Conservation (phyloP, 148 eudicot genomes). For the Suaeda aralocaspica region DNA sequence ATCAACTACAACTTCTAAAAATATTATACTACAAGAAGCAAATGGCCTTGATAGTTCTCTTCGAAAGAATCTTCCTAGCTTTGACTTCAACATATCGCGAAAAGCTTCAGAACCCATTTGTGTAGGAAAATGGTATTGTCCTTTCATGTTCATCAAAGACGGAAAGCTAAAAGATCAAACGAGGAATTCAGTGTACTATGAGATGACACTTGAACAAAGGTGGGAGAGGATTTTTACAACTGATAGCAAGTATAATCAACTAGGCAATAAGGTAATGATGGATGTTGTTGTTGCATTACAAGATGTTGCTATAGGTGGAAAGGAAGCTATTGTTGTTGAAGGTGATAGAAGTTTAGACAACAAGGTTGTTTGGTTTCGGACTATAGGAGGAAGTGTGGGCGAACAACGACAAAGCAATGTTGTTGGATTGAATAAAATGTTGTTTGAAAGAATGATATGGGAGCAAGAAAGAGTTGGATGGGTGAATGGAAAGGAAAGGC, state of each 20-base stretch:
- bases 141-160: conserved; percentile 37
- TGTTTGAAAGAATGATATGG: conserved; percentile 44
- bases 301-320: conserved; percentile 26
- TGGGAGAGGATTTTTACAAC: conserved; percentile 32
- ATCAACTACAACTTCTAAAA: conserved; percentile 28
- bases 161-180: conserved; percentile 25
- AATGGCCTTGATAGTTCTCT: conserved; percentile 44
- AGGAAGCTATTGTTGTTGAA: conserved; percentile 31
- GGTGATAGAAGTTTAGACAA: conserved; percentile 23
- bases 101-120: conserved; percentile 10
- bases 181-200: conserved; percentile 29
- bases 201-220: conserved; percentile 32
- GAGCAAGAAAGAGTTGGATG: conserved; percentile 44
- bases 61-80: conserved; percentile 42
- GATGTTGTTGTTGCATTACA: conserved; percentile 32
- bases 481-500: conserved; percentile 33
- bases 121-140: conserved; percentile 39
- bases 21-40: conserved; percentile 35
- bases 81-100: conserved; percentile 30
- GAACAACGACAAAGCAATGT: conserved; percentile 8
- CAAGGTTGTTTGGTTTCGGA: conserved; percentile 42
- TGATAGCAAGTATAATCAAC: conserved; percentile 17
- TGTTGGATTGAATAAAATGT: conserved; percentile 34
- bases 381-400: conserved; percentile 21
- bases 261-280: conserved; percentile 24